phyloP scores from a whole-genome alignment of 1,284 basidiomycete species.

The Sporisorium reilianum region DNA sequence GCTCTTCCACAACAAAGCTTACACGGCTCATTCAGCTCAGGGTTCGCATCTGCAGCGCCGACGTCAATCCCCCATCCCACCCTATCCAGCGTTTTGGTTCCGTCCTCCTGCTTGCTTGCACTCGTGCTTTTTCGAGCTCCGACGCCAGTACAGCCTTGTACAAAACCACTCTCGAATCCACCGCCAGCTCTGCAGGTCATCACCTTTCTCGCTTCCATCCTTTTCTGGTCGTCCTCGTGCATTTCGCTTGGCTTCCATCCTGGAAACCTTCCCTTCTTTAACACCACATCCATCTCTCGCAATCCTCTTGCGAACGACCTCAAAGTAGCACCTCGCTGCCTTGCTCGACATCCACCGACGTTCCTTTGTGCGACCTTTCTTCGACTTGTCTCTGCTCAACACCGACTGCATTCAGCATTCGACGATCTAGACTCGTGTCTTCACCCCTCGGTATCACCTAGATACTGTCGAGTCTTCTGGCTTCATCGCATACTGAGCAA shows the following conservation, averaged over 20 bases:
- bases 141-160: conserved; percentile 20
- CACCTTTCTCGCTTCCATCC: conserved; percentile 4
- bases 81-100: background rate
- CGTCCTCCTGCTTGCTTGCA: background rate
- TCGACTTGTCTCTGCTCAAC: background rate
- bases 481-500: background rate
- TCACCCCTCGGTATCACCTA: background rate
- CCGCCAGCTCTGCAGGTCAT: background rate
- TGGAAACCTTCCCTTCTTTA: conserved; percentile 24
- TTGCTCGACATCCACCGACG: background rate
- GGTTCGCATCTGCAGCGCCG: conserved; percentile 10
- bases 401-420: conserved; percentile 1
- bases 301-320: background rate
- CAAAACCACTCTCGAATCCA: conserved; percentile 28
- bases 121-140: conserved; percentile 13
- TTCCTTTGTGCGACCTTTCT: background rate
- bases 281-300: conserved; percentile 18
- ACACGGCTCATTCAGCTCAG: conserved; percentile 17
- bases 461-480: background rate
- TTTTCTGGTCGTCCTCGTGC: conserved; percentile 4
- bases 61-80: conserved; percentile 21
- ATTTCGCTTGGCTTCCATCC: conserved; percentile 2
- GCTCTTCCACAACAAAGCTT: conserved; percentile 18
- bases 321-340: background rate
- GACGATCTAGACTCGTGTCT: background rate